Evolutionary conservation across 148 eudicot species (phyloP).

Genomic region (Nepenthes gracilis): DNA sequence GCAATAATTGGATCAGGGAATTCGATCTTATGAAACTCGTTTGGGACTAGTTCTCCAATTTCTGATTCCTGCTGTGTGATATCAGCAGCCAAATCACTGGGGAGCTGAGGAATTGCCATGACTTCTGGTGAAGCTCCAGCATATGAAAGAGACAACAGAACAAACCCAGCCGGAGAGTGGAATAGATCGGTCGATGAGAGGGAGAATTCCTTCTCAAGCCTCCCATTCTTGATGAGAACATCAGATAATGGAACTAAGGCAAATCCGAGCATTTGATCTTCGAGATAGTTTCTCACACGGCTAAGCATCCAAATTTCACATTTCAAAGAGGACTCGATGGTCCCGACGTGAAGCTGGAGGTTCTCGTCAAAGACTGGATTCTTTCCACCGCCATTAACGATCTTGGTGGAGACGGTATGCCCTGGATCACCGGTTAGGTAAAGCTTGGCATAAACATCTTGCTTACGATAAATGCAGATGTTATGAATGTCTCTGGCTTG

Average conservation of each 20-base stretch:
- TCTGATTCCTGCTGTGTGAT: constrained; percentile 13
- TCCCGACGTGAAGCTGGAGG: constrained; percentile 39
- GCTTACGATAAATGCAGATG: constrained; percentile 95
- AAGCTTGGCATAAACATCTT: constrained; percentile 95
- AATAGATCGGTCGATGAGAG: constrained; percentile 92
- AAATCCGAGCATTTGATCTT: constrained; percentile 90
- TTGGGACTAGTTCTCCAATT: constrained; percentile 13
- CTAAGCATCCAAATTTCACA: constrained; percentile 99
- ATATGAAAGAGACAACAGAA: constrained; percentile 65
- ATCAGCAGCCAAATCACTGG: constrained; percentile 8
- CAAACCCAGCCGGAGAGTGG: constrained; percentile 95
- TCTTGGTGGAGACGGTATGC: constrained; percentile 64
- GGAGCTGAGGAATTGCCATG: constrained; percentile 34
- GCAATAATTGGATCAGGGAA: constrained; percentile 84
- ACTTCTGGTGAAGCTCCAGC: constrained; percentile 66
- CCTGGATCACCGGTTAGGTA: constrained; percentile 84
- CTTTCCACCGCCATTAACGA: constrained; percentile 83
- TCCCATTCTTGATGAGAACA: constrained; percentile 49
- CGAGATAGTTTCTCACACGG: constrained; percentile 86
- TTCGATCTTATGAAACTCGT: constrained; percentile 69
- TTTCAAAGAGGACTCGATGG: constrained; percentile 57
- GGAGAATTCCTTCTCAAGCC: constrained; percentile 71
- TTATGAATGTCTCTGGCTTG: constrained; percentile 90
- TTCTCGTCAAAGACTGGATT: constrained; percentile 83
- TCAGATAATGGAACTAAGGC: constrained; percentile 86